Conservation (phyloP, 2,329 filamentous ascomycete genomes). For the Aspergillus nomiae region DNA sequence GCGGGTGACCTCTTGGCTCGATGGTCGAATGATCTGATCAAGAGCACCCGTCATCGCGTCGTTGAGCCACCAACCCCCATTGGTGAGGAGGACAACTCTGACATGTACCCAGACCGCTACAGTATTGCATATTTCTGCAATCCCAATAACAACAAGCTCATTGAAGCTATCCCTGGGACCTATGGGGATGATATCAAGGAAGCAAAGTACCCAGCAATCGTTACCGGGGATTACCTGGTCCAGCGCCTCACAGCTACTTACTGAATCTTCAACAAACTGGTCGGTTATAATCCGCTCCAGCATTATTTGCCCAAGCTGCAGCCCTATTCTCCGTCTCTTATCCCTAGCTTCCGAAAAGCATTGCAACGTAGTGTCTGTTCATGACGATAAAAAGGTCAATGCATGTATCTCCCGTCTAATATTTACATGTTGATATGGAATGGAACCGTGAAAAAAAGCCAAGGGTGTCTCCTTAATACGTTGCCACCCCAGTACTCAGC, state of each 20-base stretch:
- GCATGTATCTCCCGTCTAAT: not conserved
- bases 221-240: constrained; percentile 78
- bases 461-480: constrained; percentile 43
- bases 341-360: not conserved
- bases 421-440: not conserved
- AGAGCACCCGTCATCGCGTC: constrained; percentile 85
- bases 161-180: constrained; percentile 81
- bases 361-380: not conserved
- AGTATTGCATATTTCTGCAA: constrained; percentile 94
- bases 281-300: not conserved
- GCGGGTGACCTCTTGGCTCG: constrained; percentile 82
- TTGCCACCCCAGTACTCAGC: constrained; percentile 57
- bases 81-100: constrained; percentile 39
- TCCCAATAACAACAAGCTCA: constrained; percentile 73
- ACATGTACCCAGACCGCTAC: constrained; percentile 72
- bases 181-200: constrained; percentile 57
- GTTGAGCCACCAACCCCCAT: constrained; percentile 73
- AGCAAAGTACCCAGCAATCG: constrained; percentile 75
- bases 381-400: not conserved
- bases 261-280: not conserved
- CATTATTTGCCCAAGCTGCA: not conserved
- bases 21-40: constrained; percentile 91
- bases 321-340: not conserved
- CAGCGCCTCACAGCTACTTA: constrained; percentile 74
- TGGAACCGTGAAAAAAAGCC: not conserved